Percentiles rank a stretch among this genome's conserved stretches.
Evolutionary conservation across 371 early-diverging fungal species (phyloP).

Genomic region (Mucor mucedo): DNA sequence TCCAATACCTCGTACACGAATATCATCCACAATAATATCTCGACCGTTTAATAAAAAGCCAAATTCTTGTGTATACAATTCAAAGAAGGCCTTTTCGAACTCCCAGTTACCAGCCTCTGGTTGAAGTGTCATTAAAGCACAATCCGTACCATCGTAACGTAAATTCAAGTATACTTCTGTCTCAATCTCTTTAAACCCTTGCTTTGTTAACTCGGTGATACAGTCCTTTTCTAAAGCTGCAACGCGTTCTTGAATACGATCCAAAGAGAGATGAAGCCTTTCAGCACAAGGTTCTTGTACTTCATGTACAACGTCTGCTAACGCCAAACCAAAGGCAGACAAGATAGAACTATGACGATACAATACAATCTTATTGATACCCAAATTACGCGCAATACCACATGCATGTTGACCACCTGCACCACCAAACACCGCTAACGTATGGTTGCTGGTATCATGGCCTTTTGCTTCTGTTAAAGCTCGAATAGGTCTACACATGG

Average conservation of each 20-base stretch:
- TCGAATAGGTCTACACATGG: conserved; percentile 95
- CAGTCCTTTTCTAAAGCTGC: conserved; percentile 51
- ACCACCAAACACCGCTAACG: conserved; percentile 94
- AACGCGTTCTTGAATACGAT: conserved; percentile 57
- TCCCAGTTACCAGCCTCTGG: conserved; percentile 62
- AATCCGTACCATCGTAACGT: conserved; percentile 94
- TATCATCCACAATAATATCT: conserved; percentile 87
- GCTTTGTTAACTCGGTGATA: conserved; percentile 46
- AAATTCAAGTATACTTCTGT: conserved; percentile 83
- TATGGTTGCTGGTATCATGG: conserved; percentile 84
- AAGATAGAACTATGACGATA: conserved; percentile 90
- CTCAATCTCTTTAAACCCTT: conserved; percentile 75
- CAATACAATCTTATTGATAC: conserved; percentile 81
- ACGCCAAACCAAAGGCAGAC: conserved; percentile 90
- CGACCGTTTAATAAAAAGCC: conserved; percentile 88
- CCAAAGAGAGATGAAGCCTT: conserved; percentile 37
- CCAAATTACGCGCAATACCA: conserved; percentile 88
- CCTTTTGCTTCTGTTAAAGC: conserved; percentile 95
- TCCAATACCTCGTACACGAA: conserved; percentile 90
- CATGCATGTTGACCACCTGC: conserved; percentile 95
- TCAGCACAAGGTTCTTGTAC: conserved; percentile 82
- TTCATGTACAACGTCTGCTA: conserved; percentile 94
- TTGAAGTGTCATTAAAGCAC: conserved; percentile 89
- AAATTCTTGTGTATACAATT: conserved; percentile 86
- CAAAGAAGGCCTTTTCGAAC: conserved; percentile 66